These are phyloP conservation scores for Bocquillonia castaneifolia DNA, from an alignment of 441 rosid species.

Conservation along the genomic window DNA sequence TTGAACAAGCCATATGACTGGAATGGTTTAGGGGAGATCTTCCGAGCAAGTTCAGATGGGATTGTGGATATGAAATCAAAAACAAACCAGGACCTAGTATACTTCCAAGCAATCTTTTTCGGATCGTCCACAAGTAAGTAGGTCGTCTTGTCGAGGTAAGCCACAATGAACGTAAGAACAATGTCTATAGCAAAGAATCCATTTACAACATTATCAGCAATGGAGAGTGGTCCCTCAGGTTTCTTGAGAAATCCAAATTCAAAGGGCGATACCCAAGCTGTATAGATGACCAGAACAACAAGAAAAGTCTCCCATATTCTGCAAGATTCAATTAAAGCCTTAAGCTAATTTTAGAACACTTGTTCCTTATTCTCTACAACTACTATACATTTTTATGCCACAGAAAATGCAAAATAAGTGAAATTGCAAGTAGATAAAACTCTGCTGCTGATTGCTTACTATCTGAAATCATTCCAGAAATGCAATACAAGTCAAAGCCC, in stretches of 20 bases:
- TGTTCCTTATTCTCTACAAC: neutral
- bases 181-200: constrained; percentile 80
- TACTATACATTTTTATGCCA: neutral
- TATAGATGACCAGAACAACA: constrained; percentile 60
- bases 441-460: neutral
- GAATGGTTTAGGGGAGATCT: constrained; percentile 47
- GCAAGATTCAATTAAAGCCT: constrained; percentile 16
- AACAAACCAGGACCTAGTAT: constrained; percentile 60
- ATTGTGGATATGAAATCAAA: constrained; percentile 65
- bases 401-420: neutral
- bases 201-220: constrained; percentile 65
- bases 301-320: constrained; percentile 78
- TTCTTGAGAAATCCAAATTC: constrained; percentile 71
- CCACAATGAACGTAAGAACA: constrained; percentile 72
- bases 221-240: constrained; percentile 49
- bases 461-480: neutral
- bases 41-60: constrained; percentile 66
- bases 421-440: constrained; percentile 6
- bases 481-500: neutral
- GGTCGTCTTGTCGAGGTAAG: constrained; percentile 61
- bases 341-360: constrained; percentile 7
- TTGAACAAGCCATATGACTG: constrained; percentile 58
- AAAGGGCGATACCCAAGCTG: constrained; percentile 85
- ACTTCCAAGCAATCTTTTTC: constrained; percentile 67
- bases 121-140: constrained; percentile 67